A percentile compares a stretch with the other conserved stretches of the same genome.
phyloP scores from a whole-genome alignment of 306 rosid genomes.

The Sicyos baderoa region DNA sequence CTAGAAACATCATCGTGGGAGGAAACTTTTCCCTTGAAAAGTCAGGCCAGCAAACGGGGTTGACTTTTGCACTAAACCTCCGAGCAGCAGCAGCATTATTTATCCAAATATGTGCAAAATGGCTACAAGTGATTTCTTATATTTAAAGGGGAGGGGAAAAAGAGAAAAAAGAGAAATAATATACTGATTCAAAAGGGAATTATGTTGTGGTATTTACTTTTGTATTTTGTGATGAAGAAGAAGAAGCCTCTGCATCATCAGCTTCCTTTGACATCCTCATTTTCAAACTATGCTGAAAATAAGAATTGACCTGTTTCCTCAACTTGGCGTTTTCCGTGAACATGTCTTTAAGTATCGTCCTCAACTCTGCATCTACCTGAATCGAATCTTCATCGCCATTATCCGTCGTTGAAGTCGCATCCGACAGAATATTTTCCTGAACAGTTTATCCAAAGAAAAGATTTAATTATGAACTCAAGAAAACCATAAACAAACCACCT shows the following conservation, averaged over 20 bases:
- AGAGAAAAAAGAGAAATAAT: not conserved
- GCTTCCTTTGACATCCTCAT: slow-evolving; percentile 34
- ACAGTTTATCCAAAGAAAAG: slow-evolving; percentile 16
- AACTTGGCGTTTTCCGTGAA: slow-evolving; percentile 62
- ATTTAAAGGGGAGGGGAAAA: not conserved
- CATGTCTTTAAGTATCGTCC: slow-evolving; percentile 53
- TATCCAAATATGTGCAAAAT: slow-evolving; percentile 18
- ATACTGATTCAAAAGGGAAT: slow-evolving; percentile 19
- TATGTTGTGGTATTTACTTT: slow-evolving; percentile 29
- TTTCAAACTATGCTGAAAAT: slow-evolving; percentile 38
- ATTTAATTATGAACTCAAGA: not conserved
- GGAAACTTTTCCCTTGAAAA: not conserved
- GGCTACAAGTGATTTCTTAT: slow-evolving; percentile 12
- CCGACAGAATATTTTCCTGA: slow-evolving; percentile 55
- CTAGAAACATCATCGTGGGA: not conserved
- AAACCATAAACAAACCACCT: not conserved
- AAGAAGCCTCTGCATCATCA: slow-evolving; percentile 29
- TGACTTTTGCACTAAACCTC: too few species aligned
- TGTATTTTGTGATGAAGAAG: slow-evolving; percentile 24
- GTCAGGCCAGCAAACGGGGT: not conserved
- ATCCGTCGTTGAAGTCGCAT: slow-evolving; percentile 36
- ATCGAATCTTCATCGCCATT: slow-evolving; percentile 21
- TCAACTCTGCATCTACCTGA: slow-evolving; percentile 45
- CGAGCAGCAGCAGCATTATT: slow-evolving; percentile 13
- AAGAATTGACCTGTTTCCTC: slow-evolving; percentile 67